Evolutionary conservation across 129 eudicot genomes (phyloP).

Genomic region (sunflower (Helianthus annuus)): HanXRQr2.0-SUNRISE NC_035447.2:71338005-71338504

Average conservation of each 20-base stretch:
- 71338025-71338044: slow-evolving; percentile 95
- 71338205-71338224: slow-evolving; percentile 20
- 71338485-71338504: slow-evolving; percentile 9
- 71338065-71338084: slow-evolving; percentile 82
- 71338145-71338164: not conserved
- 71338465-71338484: slow-evolving; percentile 17
- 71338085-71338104: slow-evolving; percentile 90
- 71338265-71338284: slow-evolving; percentile 86
- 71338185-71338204: not conserved
- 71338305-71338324: slow-evolving; percentile 84
- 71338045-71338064: slow-evolving; percentile 73
- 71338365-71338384: slow-evolving; percentile 4
- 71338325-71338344: slow-evolving; percentile 81
- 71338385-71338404: not conserved
- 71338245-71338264: slow-evolving; percentile 95
- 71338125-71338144: not conserved
- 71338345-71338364: slow-evolving; percentile 85
- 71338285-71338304: slow-evolving; percentile 80
- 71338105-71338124: slow-evolving; percentile 73
- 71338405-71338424: slow-evolving; percentile 7
- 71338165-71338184: not conserved
- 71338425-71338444: not conserved
- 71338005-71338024: slow-evolving; percentile 80
- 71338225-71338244: slow-evolving; percentile 92
- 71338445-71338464: slow-evolving; percentile 9